These are phyloP conservation scores for Biscogniauxia mediterranea DNA, from an alignment of 2,329 filamentous ascomycete genomes.

Conservation along the genomic window DNA sequence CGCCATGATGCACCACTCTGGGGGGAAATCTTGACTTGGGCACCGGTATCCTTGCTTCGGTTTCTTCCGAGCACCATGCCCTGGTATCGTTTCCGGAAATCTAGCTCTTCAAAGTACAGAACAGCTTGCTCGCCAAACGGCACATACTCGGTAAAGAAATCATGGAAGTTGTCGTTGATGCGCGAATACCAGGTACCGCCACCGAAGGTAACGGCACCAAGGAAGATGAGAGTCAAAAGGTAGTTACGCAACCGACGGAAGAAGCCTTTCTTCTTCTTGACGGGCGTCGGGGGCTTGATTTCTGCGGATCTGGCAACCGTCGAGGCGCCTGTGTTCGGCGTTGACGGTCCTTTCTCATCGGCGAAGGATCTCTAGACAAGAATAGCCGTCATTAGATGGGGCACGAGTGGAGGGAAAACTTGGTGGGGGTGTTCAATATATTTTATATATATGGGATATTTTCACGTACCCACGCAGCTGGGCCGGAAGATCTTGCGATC, in stretches of 20 bases:
- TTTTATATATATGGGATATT: background rate
- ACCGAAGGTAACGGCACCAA: slow-evolving; percentile 76
- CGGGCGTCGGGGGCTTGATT: slow-evolving; percentile 38
- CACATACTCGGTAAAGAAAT: slow-evolving; percentile 97
- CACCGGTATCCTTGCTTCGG: slow-evolving; percentile 59
- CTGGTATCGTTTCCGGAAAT: slow-evolving; percentile 84
- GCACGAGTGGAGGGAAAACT: no score
- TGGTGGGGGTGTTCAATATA: background rate
- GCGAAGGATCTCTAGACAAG: slow-evolving; percentile 55
- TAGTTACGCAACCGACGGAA: slow-evolving; percentile 74
- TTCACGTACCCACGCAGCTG: slow-evolving; percentile 40
- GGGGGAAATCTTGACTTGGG: slow-evolving; percentile 77
- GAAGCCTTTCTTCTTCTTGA: slow-evolving; percentile 63
- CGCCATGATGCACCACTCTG: slow-evolving; percentile 79
- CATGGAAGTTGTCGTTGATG: slow-evolving; percentile 95
- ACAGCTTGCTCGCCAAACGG: slow-evolving; percentile 94
- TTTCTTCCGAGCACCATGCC: slow-evolving; percentile 43
- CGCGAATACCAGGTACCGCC: slow-evolving; percentile 92
- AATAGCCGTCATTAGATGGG: slow-evolving; percentile 17
- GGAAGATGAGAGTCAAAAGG: slow-evolving; percentile 71
- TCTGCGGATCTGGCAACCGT: slow-evolving; percentile 30
- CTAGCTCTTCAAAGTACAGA: slow-evolving; percentile 90
- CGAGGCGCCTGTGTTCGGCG: slow-evolving; percentile 38
- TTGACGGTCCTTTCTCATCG: slow-evolving; percentile 50
- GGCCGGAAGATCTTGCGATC: slow-evolving; percentile 37